phyloP scores from a whole-genome alignment of 805 yeast genomes.

The Wickerhamiella alocasiicola region DNA sequence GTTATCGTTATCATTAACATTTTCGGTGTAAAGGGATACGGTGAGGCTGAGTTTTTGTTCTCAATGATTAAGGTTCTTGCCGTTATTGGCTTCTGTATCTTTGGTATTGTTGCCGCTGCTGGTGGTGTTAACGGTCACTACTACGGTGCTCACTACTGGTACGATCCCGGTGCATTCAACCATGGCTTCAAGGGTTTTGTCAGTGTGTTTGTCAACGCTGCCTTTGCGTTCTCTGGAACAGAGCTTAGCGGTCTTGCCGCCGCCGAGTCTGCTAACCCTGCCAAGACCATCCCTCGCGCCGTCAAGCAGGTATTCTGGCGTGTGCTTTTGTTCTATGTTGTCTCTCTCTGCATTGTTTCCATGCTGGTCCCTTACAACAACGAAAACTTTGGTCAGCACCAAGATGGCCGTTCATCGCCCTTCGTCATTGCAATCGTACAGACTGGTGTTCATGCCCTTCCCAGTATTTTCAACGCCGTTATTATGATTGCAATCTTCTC shows the following conservation, averaged over 20 bases:
- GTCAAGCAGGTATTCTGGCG: constrained; percentile 76
- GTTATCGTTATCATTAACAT: constrained; percentile 34
- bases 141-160: constrained; percentile 37
- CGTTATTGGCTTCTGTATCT: constrained; percentile 41
- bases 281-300: constrained; percentile 54
- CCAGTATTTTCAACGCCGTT: constrained; percentile 59
- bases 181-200: constrained; percentile 57
- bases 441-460: constrained; percentile 52
- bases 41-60: constrained; percentile 48
- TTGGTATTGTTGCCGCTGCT: constrained; percentile 40
- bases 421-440: constrained; percentile 54
- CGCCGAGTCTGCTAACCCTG: constrained; percentile 60
- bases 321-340: constrained; percentile 54
- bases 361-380: constrained; percentile 51
- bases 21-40: constrained; percentile 42
- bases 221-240: constrained; percentile 65
- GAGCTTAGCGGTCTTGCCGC: constrained; percentile 63
- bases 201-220: constrained; percentile 56
- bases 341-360: constrained; percentile 42
- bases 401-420: constrained; percentile 54
- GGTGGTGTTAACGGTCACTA: constrained; percentile 47
- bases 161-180: constrained; percentile 37
- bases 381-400: constrained; percentile 33
- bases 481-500: constrained; percentile 55
- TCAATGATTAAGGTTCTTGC: constrained; percentile 41